Evolutionary conservation across 2,329 filamentous ascomycete genomes (phyloP), one percentile per base, ranked within the genome.

Genomic region (Fusarium sp.): DNA sequence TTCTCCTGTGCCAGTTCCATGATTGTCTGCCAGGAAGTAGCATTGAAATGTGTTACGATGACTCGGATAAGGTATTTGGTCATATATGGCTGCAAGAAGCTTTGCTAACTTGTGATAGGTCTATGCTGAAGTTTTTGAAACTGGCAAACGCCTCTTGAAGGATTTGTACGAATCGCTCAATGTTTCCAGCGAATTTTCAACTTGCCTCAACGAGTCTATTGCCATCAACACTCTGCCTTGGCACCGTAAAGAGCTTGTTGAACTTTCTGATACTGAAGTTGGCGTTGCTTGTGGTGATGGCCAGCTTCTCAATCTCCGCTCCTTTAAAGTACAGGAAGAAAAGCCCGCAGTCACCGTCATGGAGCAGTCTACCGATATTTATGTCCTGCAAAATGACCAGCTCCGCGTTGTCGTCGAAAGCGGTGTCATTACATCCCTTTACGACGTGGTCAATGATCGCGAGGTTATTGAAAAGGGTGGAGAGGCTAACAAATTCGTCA

Each of bases 11-110:
- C 73, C 96, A 99, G 77, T 99, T 99, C 86, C 96, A 99, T 73
- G 96, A 99, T 79, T 98, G 96, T 79, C 86, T 99, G 55, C 96
- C 96, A 1, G 96, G 96, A 60, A 98, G 94, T 78, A 93, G 90
- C 37, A 98, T 99, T 75, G 95, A 97, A 80, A 98, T 98, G 94
- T 97, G 94, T 81, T 98, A 98, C 76, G 93, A 97, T 79, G 96
- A 99, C 79, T 97, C 95, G 6, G 92, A 97, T 78, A 88, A 94
- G 83, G 88, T 89, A 80, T 79, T 82, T 38, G 13, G 13, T 27
- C 5, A 33, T 20, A 11, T 32, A 7, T 30, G 27, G 5, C 23
- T 41, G 13, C 27, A n/a, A 32, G 27, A 5, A 15, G 15, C 35
- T 44, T 45, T 64, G 23, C 46, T 60, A 67, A 75, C 42, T 27